A percentile compares a stretch with the other conserved stretches of the same genome.
These are phyloP conservation scores for Laguncularia racemosa DNA, from an alignment of 345 rosid species.

Conservation along the genomic window DNA sequence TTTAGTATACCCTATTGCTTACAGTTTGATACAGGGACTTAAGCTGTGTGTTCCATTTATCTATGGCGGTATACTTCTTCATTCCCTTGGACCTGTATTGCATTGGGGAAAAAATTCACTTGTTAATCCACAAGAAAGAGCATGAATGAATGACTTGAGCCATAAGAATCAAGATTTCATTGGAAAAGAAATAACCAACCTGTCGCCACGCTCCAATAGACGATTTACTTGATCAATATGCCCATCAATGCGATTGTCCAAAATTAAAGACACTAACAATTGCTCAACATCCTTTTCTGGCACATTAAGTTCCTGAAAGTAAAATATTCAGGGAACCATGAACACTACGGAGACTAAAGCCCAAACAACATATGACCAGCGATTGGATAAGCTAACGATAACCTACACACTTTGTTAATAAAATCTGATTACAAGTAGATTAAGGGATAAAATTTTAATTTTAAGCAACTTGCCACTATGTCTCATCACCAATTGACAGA, in stretches of 20 bases:
- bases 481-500: no score
- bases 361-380: no score
- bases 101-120: not conserved
- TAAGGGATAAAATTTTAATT: no score
- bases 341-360: no score
- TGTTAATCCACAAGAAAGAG: not conserved
- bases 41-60: conserved; percentile 96
- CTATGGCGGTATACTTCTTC: conserved; percentile 82
- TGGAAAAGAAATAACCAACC: conserved; percentile 20
- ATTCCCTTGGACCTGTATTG: conserved; percentile 76
- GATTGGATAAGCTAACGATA: not conserved
- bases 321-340: not conserved
- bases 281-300: conserved; percentile 95
- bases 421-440: no score
- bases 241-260: conserved; percentile 89
- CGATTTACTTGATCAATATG: conserved; percentile 98
- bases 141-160: not conserved
- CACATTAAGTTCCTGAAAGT: conserved; percentile 75
- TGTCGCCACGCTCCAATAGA: conserved; percentile 80
- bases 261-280: conserved; percentile 73
- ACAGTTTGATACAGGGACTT: conserved; percentile 57
- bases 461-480: no score
- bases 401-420: no score
- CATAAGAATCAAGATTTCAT: not conserved
- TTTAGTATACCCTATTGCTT: conserved; percentile 59